A percentile compares a stretch with the other conserved stretches of the same genome.
These are phyloP conservation scores for Gonium pectorale DNA, from an alignment of 139 green algal species.

Conservation along the genomic window DNA sequence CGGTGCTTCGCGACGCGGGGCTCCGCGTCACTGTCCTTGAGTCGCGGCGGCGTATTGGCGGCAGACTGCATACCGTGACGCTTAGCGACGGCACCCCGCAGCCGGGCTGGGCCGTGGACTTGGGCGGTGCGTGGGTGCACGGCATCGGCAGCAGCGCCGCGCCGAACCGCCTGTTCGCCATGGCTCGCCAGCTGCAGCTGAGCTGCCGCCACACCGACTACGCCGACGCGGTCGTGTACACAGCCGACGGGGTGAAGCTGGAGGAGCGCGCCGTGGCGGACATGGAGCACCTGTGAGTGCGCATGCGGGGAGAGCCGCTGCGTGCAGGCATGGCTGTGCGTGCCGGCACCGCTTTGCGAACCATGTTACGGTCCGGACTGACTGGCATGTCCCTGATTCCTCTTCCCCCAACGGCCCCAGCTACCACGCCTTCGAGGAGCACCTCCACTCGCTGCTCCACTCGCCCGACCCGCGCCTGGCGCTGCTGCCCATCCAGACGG, in stretches of 20 bases:
- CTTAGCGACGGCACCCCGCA: background rate
- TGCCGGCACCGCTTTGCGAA: too few species aligned
- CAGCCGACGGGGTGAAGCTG: background rate
- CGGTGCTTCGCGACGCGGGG: constrained; percentile 40
- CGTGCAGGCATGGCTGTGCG: too few species aligned
- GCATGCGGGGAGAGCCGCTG: too few species aligned
- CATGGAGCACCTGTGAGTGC: constrained; percentile 29
- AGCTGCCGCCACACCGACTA: constrained; percentile 31
- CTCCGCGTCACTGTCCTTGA: constrained; percentile 73
- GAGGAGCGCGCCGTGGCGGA: constrained; percentile 1
- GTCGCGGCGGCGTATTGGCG: constrained; percentile 69
- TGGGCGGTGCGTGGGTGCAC: constrained; percentile 64
- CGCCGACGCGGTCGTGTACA: constrained; percentile 7
- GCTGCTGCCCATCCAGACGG: constrained; percentile 4
- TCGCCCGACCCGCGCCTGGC: background rate
- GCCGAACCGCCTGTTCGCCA: constrained; percentile 51
- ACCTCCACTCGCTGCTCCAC: constrained; percentile 4
- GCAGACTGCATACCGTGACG: constrained; percentile 64
- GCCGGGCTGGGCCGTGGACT: background rate
- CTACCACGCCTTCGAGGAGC: constrained; percentile 30
- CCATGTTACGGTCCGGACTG: too few species aligned
- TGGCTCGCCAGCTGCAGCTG: constrained; percentile 30
- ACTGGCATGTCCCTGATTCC: too few species aligned
- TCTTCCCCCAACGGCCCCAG: too few species aligned
- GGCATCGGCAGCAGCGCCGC: constrained; percentile 16